Evolutionary conservation across 2,329 filamentous ascomycete species (phyloP).

Genomic region (Phyllosticta citribraziliensis): DNA sequence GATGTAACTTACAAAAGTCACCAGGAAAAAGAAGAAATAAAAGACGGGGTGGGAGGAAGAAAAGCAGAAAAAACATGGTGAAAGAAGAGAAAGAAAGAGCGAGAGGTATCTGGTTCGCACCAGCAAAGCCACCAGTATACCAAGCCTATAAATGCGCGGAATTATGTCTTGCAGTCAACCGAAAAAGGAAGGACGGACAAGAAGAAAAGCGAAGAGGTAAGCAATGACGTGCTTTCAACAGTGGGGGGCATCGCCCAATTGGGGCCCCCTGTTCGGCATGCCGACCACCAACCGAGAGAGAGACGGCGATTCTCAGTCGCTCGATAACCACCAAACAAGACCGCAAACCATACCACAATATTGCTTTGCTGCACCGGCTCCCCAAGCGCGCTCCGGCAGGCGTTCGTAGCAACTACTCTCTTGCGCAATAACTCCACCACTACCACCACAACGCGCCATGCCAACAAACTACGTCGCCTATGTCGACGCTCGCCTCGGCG

Average conservation of each 20-base stretch:
- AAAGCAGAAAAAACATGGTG: too few species aligned
- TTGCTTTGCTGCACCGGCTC: not conserved
- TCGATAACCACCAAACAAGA: not conserved
- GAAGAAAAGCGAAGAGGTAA: not conserved
- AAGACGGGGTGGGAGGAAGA: too few species aligned
- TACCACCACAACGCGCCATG: not conserved
- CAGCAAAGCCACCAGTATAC: too few species aligned
- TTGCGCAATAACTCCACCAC: not conserved
- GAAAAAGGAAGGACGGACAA: not conserved
- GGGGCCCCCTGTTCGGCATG: not conserved
- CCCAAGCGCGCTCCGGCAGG: not conserved
- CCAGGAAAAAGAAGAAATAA: too few species aligned
- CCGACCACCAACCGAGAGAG: not conserved
- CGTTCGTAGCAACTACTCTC: not conserved
- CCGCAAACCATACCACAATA: not conserved
- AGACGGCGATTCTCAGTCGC: not conserved
- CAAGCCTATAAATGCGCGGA: not conserved
- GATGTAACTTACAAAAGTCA: too few species aligned
- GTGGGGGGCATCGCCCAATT: not conserved
- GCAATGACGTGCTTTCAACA: not conserved
- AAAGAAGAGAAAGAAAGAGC: too few species aligned
- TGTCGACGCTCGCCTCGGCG: not conserved
- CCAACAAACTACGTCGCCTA: not conserved
- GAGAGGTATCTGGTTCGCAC: too few species aligned
- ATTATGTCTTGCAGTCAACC: not conserved